Conservation (phyloP, 352 stramenopile genomes). For the Phytophthora sansomeana region DNA sequence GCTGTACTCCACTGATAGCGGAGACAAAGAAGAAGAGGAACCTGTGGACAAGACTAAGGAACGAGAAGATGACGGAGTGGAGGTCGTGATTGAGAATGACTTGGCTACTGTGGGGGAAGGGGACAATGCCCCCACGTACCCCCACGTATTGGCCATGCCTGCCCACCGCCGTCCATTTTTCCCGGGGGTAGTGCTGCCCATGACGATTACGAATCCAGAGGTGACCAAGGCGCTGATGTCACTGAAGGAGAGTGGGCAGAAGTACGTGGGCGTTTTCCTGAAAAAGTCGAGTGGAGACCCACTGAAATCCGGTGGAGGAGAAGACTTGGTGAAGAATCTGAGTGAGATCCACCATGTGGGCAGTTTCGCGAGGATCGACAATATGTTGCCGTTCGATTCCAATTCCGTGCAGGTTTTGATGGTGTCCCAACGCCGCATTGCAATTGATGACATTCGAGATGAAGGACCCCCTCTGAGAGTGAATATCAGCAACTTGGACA, state of each 20-base stretch:
- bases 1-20: conserved; percentile 44
- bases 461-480: conserved; percentile 65
- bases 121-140: conserved; percentile 73
- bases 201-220: conserved; percentile 87
- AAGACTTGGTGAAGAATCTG: conserved; percentile 93
- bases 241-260: conserved; percentile 85
- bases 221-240: conserved; percentile 91
- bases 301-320: conserved; percentile 43
- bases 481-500: conserved; percentile 79
- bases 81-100: conserved; percentile 70
- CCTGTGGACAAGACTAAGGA: conserved; percentile 37
- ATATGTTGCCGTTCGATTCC: conserved; percentile 85
- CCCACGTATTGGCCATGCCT: conserved; percentile 83
- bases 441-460: conserved; percentile 81
- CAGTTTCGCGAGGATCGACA: conserved; percentile 97
- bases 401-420: conserved; percentile 86
- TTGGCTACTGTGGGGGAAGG: conserved; percentile 70
- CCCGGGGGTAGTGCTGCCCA: conserved; percentile 80
- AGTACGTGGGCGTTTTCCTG: conserved; percentile 96
- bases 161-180: conserved; percentile 84
- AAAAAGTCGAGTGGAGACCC: conserved; percentile 73
- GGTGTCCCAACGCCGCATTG: conserved; percentile 90
- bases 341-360: conserved; percentile 95
- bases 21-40: conserved; percentile 33
- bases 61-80: conserved; percentile 31